Conservation (phyloP, 176 grass and related monocot genomes). For the Carex parvula region DNA sequence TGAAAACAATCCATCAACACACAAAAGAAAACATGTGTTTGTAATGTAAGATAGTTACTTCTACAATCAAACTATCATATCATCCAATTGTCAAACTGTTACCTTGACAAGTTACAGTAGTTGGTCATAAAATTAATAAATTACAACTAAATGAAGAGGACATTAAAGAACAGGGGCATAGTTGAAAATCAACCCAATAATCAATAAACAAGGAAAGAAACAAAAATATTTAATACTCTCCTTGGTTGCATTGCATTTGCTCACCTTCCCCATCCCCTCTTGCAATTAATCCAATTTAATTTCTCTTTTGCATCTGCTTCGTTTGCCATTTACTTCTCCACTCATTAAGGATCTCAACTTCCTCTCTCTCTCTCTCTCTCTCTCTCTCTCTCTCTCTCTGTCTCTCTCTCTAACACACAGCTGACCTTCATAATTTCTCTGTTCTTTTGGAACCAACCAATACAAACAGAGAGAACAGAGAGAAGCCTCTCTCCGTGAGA, state of each 20-base stretch:
- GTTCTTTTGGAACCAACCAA: background rate
- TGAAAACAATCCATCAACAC: background rate
- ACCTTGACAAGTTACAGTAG: background rate
- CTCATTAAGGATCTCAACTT: conserved; percentile 23
- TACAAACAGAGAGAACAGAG: background rate
- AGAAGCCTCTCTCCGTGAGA: background rate
- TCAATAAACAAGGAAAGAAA: conserved; percentile 11
- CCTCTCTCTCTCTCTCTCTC: background rate
- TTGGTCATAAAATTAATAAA: background rate
- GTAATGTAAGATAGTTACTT: background rate
- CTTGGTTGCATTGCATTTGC: conserved; percentile 13
- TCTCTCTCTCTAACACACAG: background rate
- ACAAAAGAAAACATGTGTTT: background rate
- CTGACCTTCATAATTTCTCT: background rate
- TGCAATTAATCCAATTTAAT: conserved; percentile 25
- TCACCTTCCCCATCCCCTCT: conserved; percentile 20
- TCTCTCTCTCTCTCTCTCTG: too few species aligned
- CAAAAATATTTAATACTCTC: conserved; percentile 23
- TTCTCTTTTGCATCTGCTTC: conserved; percentile 15
- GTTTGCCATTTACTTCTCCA: conserved; percentile 23
- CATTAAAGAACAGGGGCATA: background rate
- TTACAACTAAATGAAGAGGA: background rate
- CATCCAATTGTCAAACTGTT: background rate
- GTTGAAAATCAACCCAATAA: background rate
- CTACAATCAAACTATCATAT: background rate